Evolutionary conservation across 1,139 yeast genomes (phyloP).

Genomic region (Yamadazyma diddensiae): DNA sequence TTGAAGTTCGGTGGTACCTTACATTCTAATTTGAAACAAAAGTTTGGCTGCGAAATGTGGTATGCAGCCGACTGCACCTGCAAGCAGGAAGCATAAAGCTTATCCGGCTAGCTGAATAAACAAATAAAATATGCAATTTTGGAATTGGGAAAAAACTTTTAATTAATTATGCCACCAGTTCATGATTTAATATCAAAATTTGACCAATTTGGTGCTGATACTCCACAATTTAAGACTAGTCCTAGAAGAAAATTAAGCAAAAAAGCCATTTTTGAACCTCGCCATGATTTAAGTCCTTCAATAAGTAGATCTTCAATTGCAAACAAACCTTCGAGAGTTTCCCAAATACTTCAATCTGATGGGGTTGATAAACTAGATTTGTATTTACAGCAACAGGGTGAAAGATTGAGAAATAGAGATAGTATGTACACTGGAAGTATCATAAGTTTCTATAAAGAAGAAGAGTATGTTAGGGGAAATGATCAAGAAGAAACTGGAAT

Average conservation of each 20-base stretch:
- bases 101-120: constrained; percentile 2
- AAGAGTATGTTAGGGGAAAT: not conserved
- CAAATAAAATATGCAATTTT: not conserved
- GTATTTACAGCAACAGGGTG: not conserved
- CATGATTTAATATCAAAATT: constrained; percentile 2
- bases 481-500: not conserved
- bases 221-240: too few relatives aligned
- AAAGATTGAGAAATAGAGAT: not conserved
- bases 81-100: not conserved
- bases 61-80: not conserved
- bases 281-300: constrained; percentile 1
- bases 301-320: not conserved
- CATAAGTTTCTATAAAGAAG: not conserved
- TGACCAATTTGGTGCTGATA: too few relatives aligned
- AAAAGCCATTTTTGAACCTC: constrained; percentile 4
- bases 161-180: constrained; percentile 1
- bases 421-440: not conserved
- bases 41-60: constrained; percentile 6
- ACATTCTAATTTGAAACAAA: constrained; percentile 2
- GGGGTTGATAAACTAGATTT: not conserved
- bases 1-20: not conserved
- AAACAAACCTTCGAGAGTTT: constrained; percentile 2
- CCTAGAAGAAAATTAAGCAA: constrained; percentile 2
- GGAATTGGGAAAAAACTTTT: not conserved
- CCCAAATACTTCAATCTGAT: not conserved